Percentiles rank a stretch among this genome's conserved stretches.
Conservation (phyloP, 495 filamentous ascomycete genomes). For the Polyplosphaeria fusca region DNA sequence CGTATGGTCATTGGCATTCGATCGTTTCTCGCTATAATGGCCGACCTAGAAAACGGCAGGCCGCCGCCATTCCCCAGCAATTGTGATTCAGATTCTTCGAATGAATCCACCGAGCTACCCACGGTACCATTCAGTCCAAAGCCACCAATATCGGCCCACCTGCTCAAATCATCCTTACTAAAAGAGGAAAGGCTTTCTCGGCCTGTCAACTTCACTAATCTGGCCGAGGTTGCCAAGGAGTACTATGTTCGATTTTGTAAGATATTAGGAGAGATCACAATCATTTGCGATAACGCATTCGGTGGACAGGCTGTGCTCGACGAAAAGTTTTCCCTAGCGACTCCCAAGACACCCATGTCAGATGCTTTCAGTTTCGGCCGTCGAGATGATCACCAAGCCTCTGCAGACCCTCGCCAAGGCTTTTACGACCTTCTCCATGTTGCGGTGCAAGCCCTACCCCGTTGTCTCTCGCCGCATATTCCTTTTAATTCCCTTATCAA, state of each 20-base stretch:
- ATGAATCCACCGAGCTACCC: constrained; percentile 29
- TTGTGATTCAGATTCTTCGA: constrained; percentile 37
- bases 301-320: constrained; percentile 93
- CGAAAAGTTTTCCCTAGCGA: constrained; percentile 82
- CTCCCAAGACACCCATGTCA: constrained; percentile 88
- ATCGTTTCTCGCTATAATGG: constrained; percentile 87
- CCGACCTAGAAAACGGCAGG: constrained; percentile 85
- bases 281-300: constrained; percentile 93
- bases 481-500: constrained; percentile 94
- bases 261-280: constrained; percentile 89
- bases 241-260: constrained; percentile 90
- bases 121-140: constrained; percentile 39
- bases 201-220: constrained; percentile 69
- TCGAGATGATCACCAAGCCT: constrained; percentile 70
- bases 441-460: constrained; percentile 89
- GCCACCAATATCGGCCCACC: constrained; percentile 35
- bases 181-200: constrained; percentile 61
- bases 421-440: constrained; percentile 96
- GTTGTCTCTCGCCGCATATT: constrained; percentile 85
- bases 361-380: constrained; percentile 88
- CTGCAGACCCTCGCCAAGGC: constrained; percentile 82
- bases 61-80: constrained; percentile 72
- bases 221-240: constrained; percentile 72
- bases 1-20: constrained; percentile 94
- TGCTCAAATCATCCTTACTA: constrained; percentile 36